phyloP scores from a whole-genome alignment of 768 basidiomycete species.

The Mycena rosella region DNA sequence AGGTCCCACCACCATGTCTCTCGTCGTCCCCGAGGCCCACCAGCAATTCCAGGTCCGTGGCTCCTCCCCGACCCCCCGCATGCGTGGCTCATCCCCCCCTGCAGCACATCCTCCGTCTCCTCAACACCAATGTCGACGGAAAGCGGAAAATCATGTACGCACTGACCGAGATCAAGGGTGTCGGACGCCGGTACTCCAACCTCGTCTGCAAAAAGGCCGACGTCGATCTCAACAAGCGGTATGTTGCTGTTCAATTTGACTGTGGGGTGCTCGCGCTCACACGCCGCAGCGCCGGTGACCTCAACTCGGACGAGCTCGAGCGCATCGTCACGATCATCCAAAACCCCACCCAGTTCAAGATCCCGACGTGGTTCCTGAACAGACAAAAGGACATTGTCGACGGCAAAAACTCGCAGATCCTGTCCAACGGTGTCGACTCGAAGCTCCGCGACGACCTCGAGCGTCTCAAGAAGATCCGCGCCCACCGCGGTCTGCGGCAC shows the following conservation, averaged over 20 bases:
- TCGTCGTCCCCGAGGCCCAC: constrained; percentile 95
- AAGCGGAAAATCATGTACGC: constrained; percentile 99
- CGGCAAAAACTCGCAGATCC: constrained; percentile 95
- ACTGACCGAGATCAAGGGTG: constrained; percentile 99
- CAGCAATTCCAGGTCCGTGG: constrained; percentile 78
- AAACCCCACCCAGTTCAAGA: constrained; percentile 99
- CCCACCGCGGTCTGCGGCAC: constrained; percentile 93
- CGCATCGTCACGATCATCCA: constrained; percentile 99
- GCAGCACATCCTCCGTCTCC: constrained; percentile 98
- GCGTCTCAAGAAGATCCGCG: constrained; percentile 98
- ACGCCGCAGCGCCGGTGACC: constrained; percentile 89
- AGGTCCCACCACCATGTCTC: constrained; percentile 78
- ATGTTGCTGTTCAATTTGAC: constrained; percentile 46
- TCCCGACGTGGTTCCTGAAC: constrained; percentile 99
- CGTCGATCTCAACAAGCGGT: constrained; percentile 99
- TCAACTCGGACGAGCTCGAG: constrained; percentile 99
- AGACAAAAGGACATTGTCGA: constrained; percentile 98
- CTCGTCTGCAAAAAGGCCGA: constrained; percentile 99
- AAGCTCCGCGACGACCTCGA: constrained; percentile 99
- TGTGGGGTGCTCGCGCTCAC: neutral
- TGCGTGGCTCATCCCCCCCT: neutral
- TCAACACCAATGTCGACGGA: constrained; percentile 99
- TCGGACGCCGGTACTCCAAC: constrained; percentile 98
- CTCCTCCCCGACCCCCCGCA: too few relatives aligned
- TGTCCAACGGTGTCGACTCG: constrained; percentile 97